These are phyloP conservation scores for Calycina herbarum DNA, from an alignment of 2,329 filamentous ascomycete genomes.

Conservation along the genomic window DNA sequence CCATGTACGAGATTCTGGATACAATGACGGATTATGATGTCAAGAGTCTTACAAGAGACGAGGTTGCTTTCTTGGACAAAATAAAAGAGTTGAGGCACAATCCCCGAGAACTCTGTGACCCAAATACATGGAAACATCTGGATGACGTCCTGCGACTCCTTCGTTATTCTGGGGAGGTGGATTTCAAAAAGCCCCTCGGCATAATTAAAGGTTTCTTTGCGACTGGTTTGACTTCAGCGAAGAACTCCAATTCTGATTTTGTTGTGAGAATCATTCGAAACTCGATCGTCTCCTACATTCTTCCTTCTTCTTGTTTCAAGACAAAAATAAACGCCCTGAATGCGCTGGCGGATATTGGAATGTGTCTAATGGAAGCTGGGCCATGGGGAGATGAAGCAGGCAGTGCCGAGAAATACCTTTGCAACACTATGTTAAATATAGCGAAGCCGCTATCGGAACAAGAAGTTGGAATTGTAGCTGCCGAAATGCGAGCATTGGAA, in stretches of 20 bases:
- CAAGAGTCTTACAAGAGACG: constrained; percentile 14
- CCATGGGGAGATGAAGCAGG: neutral
- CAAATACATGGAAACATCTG: constrained; percentile 16
- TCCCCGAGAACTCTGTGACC: constrained; percentile 6
- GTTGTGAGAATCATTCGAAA: constrained; percentile 18
- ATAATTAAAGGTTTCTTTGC: neutral
- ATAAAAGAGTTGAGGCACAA: constrained; percentile 14
- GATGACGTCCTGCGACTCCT: constrained; percentile 17
- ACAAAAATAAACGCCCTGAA: constrained; percentile 24
- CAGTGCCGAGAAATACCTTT: neutral
- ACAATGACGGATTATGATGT: constrained; percentile 12
- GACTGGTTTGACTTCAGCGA: neutral
- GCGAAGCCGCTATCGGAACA: constrained; percentile 7
- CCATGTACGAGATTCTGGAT: constrained; percentile 14
- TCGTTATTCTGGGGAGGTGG: constrained; percentile 10
- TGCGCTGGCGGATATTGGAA: constrained; percentile 16
- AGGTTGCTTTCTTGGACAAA: constrained; percentile 17
- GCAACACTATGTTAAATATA: constrained; percentile 12
- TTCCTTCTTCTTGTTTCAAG: constrained; percentile 15
- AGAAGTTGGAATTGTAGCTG: constrained; percentile 12
- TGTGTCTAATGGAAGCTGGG: constrained; percentile 7
- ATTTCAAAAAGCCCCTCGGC: constrained; percentile 10
- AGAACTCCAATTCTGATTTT: neutral
- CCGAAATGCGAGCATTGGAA: constrained; percentile 6
- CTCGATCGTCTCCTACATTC: constrained; percentile 15